Conservation (phyloP, 495 filamentous ascomycete genomes). For the Sordaria brevicollis region DNA sequence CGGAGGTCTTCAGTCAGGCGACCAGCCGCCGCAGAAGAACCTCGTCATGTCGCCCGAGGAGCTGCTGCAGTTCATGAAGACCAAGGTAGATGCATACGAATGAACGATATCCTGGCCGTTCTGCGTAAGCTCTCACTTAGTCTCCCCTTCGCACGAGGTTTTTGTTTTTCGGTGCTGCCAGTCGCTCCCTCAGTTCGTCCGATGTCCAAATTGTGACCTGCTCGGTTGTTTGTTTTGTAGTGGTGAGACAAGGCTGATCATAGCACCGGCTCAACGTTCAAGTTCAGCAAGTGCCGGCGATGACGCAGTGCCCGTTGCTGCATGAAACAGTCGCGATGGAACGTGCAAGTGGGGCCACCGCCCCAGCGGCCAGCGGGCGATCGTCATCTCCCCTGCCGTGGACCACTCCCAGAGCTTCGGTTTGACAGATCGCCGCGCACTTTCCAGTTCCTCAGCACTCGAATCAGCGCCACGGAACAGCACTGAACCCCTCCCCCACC, state of each 20-base stretch:
- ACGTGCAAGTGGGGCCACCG: background rate
- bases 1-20: conserved; percentile 2
- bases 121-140: conserved; percentile 54
- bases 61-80: conserved; percentile 22
- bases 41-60: conserved; percentile 25
- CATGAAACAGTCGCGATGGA: background rate
- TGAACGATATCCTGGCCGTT: conserved; percentile 39
- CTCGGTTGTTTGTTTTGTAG: background rate
- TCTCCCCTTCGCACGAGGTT: conserved; percentile 63
- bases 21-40: conserved; percentile 2
- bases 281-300: background rate
- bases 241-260: background rate
- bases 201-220: background rate
- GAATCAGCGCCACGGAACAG: background rate
- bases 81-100: conserved; percentile 23
- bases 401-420: background rate
- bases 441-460: background rate
- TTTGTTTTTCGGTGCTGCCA: conserved; percentile 12
- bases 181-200: background rate
- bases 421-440: background rate
- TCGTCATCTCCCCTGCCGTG: background rate
- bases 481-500: background rate
- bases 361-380: background rate
- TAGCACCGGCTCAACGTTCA: too few relatives aligned
- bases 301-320: background rate